A percentile compares a stretch with the other conserved stretches of the same genome.
These are phyloP conservation scores for Platanthera guangdongensis DNA, from an alignment of 106 monocot species.

Conservation along the genomic window DNA sequence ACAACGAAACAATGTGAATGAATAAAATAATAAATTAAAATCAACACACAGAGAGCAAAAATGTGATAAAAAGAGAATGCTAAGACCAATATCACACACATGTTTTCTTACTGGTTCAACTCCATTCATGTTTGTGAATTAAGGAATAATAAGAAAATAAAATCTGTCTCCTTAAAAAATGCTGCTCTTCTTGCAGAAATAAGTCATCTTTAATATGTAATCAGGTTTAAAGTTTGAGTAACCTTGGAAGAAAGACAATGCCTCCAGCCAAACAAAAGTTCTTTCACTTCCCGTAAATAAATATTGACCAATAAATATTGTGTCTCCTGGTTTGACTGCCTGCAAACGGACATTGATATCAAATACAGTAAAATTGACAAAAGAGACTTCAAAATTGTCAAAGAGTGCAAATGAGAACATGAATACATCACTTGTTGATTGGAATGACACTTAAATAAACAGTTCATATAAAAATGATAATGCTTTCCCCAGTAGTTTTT, in stretches of 20 bases:
- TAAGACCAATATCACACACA: too few relatives aligned
- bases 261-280: slow-evolving; percentile 88
- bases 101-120: neutral
- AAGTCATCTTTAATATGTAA: neutral
- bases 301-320: slow-evolving; percentile 85
- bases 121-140: neutral
- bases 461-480: neutral
- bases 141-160: neutral
- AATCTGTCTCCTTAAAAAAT: neutral
- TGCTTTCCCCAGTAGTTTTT: too few relatives aligned
- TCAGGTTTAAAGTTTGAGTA: neutral
- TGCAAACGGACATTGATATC: slow-evolving; percentile 16
- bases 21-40: too few relatives aligned
- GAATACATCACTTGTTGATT: neutral
- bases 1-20: too few relatives aligned
- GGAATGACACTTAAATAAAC: neutral
- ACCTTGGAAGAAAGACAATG: neutral
- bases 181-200: neutral
- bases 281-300: slow-evolving; percentile 89
- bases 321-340: slow-evolving; percentile 70
- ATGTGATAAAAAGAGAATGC: too few relatives aligned
- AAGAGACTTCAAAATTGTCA: neutral
- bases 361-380: neutral
- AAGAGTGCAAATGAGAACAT: neutral
- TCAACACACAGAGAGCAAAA: too few relatives aligned